phyloP scores from a whole-genome alignment of 768 basidiomycete genomes.

The Rickenella mellea region DNA sequence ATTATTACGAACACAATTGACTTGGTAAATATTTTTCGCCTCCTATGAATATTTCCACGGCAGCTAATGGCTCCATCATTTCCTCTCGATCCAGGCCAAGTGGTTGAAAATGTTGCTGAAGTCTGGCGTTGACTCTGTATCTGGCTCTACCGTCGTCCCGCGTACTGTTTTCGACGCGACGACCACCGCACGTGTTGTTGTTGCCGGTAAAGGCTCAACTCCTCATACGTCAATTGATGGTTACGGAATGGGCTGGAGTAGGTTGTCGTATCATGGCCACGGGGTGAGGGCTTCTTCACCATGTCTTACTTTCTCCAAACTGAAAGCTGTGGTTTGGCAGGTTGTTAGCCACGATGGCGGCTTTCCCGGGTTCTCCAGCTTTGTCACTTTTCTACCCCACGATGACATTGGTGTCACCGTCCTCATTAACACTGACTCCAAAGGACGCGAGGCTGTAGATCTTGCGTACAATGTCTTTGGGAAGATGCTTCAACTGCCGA shows the following conservation, averaged over 20 bases:
- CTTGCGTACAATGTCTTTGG: too few species aligned
- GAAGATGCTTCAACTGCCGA: too few species aligned
- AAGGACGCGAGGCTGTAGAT: too few species aligned
- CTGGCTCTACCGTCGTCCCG: conserved; percentile 25
- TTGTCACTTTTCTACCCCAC: conserved; percentile 6
- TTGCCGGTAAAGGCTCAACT: conserved; percentile 1
- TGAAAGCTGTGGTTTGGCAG: not conserved
- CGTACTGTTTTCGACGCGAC: conserved; percentile 16
- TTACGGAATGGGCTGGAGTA: conserved; percentile 35
- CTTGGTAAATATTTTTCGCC: conserved; percentile 22
- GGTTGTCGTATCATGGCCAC: conserved; percentile 28
- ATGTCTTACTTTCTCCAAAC: not conserved
- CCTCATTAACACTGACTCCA: conserved; percentile 5
- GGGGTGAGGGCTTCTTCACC: conserved; percentile 19
- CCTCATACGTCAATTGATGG: conserved; percentile 20
- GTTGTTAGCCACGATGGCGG: conserved; percentile 5
- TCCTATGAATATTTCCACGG: not conserved
- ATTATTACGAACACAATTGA: conserved; percentile 32
- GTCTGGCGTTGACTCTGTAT: conserved; percentile 19
- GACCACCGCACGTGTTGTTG: conserved; percentile 23
- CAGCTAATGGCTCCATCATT: not conserved
- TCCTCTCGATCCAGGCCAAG: conserved; percentile 18
- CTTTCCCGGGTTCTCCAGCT: conserved; percentile 5
- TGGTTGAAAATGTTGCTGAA: conserved; percentile 30
- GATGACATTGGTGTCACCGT: conserved; percentile 5